phyloP scores from a whole-genome alignment of 2,329 filamentous ascomycete species.

The Simplicillium aogashimaense region DNA sequence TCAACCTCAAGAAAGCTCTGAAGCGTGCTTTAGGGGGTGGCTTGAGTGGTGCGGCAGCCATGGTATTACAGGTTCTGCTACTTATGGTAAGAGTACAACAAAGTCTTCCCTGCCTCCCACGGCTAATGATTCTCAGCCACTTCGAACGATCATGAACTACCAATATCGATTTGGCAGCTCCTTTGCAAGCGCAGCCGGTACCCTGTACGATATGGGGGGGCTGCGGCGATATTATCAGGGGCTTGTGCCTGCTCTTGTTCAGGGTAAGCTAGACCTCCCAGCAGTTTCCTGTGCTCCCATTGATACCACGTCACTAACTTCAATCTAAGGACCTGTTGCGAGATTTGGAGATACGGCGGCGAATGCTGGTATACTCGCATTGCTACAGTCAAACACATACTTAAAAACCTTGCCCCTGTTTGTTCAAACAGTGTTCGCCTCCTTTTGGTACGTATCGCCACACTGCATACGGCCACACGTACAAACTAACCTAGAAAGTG shows the following conservation, averaged over 20 bases:
- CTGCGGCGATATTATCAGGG: constrained; percentile 34
- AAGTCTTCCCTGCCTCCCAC: too few relatives aligned
- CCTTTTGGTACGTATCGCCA: constrained; percentile 23
- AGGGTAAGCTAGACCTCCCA: constrained; percentile 19
- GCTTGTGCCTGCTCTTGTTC: constrained; percentile 31
- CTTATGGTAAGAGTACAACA: constrained; percentile 27
- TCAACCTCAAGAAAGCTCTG: constrained; percentile 32
- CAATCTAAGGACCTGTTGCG: constrained; percentile 28
- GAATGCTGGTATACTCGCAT: constrained; percentile 36
- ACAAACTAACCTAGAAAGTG: constrained; percentile 15
- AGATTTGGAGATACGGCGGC: constrained; percentile 38
- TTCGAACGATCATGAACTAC: constrained; percentile 41
- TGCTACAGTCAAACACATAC: constrained; percentile 35
- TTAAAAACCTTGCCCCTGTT: constrained; percentile 29
- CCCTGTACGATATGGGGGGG: constrained; percentile 30
- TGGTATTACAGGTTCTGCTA: constrained; percentile 35
- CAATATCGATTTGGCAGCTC: constrained; percentile 35
- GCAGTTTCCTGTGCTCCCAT: not conserved
- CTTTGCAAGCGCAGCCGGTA: constrained; percentile 27
- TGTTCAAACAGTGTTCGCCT: constrained; percentile 35
- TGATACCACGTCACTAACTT: not conserved
- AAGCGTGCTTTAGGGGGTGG: constrained; percentile 34
- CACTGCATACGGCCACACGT: accelerated
- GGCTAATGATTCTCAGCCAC: constrained; percentile 21
- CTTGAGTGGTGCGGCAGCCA: constrained; percentile 35